Base-by-base conservation (phyloP, 768 basidiomycete species). In the Termitomyces heimii region DNA sequence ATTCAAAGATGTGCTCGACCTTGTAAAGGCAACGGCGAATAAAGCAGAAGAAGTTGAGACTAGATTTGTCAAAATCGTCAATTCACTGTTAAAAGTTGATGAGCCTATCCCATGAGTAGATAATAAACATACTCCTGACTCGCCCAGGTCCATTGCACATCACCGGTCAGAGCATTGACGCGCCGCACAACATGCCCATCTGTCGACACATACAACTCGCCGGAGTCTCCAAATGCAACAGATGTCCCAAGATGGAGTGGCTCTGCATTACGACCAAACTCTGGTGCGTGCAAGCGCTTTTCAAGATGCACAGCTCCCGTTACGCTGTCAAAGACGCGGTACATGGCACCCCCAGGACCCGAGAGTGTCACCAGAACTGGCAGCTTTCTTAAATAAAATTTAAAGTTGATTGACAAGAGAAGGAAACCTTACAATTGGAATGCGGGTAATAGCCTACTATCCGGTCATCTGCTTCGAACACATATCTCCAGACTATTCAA, bases 301-400 rank as follows among this genome's bases (percentile, higher is more conserved):
- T 98, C 94, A 54, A 84, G 73, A 14, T 3, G 87, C 45, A 29
- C 92, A 75, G 49, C 80, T 69, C 2, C 94, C 0, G 81, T 84
- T 2, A 71, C 64, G 4, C 75, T 70, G 39, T 92, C 84, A 64
- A 94, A 86, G 3, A 82, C 68, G 22, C 93, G 83, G 20, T 92
- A 72, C 2, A 75, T 87, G 4, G 86, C 75, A 10, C 86, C 90
- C 1, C 83, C 84, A 2, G 84, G 77, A 9, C 92, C 92, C 45
- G 94, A 94, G 22, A 96, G 73, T 2, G 88, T 73, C 32, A 84
- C 80, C 40, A 95, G 71, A 37, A 75, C 93, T 93, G 55, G 58
- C 53, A 54, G 34, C 56, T 31, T 37, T 34, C 44, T 54, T 40
- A n/a, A 3, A 20, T n/a, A 20, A 37, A 42, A 20, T 12, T 16